Evolutionary conservation across 805 yeast species (phyloP), one percentile per base, ranked within the genome.

Genomic region (Schwanniomyces vanrijiae): DNA sequence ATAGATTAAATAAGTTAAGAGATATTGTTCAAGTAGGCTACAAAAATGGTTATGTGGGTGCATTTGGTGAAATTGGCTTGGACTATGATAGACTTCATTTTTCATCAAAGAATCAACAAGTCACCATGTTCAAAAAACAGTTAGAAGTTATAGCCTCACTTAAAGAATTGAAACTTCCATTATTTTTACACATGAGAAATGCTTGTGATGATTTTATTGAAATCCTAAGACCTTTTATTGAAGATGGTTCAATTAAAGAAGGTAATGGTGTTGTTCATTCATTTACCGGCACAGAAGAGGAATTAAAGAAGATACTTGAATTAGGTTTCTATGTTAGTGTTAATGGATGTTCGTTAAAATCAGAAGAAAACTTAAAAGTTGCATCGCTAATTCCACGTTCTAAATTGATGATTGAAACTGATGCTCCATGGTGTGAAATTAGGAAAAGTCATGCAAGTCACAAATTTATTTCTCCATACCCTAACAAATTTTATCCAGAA

Each of bases 381-480:
- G 89, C 84, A 0, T 67, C 70, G 37, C 57, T 62, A 20, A 78
- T 94, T n/a, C 98, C 98, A 0, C 58, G 82, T 7, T 81, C 83
- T 4, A 78, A 75, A 56, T 64, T 94, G 37, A 66, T 92, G 76
- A 78, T 94, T 8, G 99, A 94, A 62, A 92, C 97, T 0, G 99
- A 94, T 67, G 90, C 97, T 3, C 99, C 99, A 1, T 94, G 99
- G 99, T 94, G 99, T 70, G 98, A 91, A 60, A 81, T 94, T 40
- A 76, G 95, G 48, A 87, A 81, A 54, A 77, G 94, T 8, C 96
- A 90, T 62, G 89, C 90, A 2, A 79, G 94, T 13, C 82, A 80
- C 65, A 69, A 80, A 51, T 76, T 71, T 51, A 61, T 90, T 25
- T 66, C 82, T 0, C 58, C 69, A 7, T 78, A 80, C 51, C 88